phyloP scores from a whole-genome alignment of 1,284 basidiomycete genomes.

The Wallemia mellicola region DNA sequence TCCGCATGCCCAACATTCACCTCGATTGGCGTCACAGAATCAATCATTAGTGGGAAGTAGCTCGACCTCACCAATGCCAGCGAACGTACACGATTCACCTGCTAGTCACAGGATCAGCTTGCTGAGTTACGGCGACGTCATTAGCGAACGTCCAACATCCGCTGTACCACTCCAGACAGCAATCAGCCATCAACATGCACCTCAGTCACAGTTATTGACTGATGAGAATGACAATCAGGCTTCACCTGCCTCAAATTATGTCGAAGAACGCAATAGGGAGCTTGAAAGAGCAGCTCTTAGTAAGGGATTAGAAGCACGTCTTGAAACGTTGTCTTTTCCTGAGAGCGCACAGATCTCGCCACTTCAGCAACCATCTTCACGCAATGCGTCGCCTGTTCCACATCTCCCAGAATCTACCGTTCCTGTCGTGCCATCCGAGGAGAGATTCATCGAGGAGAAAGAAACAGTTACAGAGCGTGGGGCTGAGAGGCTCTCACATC shows the following conservation, averaged over 20 bases:
- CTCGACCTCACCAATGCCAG: not conserved
- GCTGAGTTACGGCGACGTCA: not conserved
- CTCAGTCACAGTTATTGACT: not conserved
- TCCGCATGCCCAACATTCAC: not conserved
- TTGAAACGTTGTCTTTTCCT: not conserved
- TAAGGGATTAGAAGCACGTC: constrained; percentile 1
- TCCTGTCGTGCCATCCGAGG: not conserved
- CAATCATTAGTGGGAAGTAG: not conserved
- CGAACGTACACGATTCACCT: not conserved
- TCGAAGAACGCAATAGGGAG: not conserved
- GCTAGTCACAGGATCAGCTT: not conserved
- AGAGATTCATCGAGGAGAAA: not conserved
- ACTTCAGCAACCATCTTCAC: not conserved
- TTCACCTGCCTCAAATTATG: not conserved
- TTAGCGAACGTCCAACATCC: not conserved
- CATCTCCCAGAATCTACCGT: not conserved
- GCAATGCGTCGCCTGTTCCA: not conserved
- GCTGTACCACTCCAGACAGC: not conserved
- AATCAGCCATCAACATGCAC: not conserved
- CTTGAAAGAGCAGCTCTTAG: not conserved
- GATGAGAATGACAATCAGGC: not conserved
- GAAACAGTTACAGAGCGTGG: not conserved
- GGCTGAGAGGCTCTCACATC: not conserved
- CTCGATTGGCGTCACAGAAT: not conserved
- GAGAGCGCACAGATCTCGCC: not conserved